A percentile compares a stretch with the other conserved stretches of the same genome.
These are phyloP conservation scores for Zostera marina DNA, from an alignment of 116 monocot genomes.

Conservation along the genomic window DNA sequence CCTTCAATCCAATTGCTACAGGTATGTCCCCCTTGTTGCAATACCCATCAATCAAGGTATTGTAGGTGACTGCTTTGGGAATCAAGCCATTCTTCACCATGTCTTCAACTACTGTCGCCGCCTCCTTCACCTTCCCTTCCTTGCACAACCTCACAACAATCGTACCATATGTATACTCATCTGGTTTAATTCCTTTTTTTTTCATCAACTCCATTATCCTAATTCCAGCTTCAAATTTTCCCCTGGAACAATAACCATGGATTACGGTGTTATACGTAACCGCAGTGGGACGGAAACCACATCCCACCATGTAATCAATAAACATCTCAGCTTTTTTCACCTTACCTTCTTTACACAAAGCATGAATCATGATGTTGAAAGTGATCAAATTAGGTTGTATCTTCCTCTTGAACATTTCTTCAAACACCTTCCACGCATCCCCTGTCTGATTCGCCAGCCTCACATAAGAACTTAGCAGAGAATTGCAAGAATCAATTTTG, in stretches of 20 bases:
- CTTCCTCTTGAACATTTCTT: constrained; percentile 60
- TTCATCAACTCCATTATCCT: constrained; percentile 34
- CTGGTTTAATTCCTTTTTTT: constrained; percentile 38
- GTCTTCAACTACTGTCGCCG: constrained; percentile 27
- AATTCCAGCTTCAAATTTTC: constrained; percentile 28
- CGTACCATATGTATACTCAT: constrained; percentile 51
- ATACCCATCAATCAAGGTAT: constrained; percentile 50
- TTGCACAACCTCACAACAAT: constrained; percentile 43
- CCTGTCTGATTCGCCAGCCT: constrained; percentile 12
- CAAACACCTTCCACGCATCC: constrained; percentile 54
- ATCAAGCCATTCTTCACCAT: constrained; percentile 28
- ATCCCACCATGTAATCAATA: constrained; percentile 45
- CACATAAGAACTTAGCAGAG: constrained; percentile 27
- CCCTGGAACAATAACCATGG: constrained; percentile 32
- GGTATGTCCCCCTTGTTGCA: constrained; percentile 47
- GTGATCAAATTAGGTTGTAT: constrained; percentile 44
- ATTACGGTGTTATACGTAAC: constrained; percentile 75
- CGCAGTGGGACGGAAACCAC: constrained; percentile 32
- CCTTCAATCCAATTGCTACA: constrained; percentile 30
- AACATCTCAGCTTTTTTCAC: constrained; percentile 51
- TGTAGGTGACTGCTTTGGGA: constrained; percentile 35
- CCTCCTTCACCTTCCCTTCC: constrained; percentile 42
- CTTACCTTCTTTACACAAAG: constrained; percentile 65
- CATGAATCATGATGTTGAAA: constrained; percentile 83
- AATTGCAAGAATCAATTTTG: constrained; percentile 37